These are phyloP conservation scores for Schwanniomyces sp. DNA, from an alignment of 805 yeast genomes.

Conservation along the genomic window DNA sequence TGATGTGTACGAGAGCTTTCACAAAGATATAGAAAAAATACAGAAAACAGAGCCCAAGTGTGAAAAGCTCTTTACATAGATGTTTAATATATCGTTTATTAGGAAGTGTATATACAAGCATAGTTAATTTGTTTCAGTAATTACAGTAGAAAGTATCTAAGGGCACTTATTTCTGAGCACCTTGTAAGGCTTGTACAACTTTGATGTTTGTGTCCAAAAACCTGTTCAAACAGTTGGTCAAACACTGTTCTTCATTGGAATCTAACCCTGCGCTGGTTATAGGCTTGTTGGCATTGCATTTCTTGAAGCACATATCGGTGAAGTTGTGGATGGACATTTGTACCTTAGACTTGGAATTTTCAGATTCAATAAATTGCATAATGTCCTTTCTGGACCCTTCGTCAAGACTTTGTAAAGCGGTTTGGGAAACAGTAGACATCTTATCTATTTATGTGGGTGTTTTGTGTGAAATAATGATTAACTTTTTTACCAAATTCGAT, in stretches of 20 bases:
- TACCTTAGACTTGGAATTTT: constrained; percentile 82
- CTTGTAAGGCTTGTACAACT: constrained; percentile 62
- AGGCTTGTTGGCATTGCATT: constrained; percentile 58
- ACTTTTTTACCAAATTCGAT: background rate
- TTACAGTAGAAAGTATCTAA: constrained; percentile 1
- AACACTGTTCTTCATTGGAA: constrained; percentile 65
- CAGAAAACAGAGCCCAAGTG: background rate
- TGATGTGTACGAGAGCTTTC: background rate
- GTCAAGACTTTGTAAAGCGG: constrained; percentile 47
- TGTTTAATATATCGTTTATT: background rate
- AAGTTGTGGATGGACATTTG: constrained; percentile 84
- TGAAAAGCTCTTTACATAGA: background rate
- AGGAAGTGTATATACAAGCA: constrained; percentile 1
- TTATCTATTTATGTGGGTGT: background rate
- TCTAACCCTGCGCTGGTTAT: constrained; percentile 51
- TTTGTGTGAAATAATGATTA: background rate
- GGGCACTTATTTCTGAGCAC: constrained; percentile 19
- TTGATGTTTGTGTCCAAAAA: constrained; percentile 85
- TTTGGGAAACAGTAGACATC: constrained; percentile 37
- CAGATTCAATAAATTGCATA: constrained; percentile 72
- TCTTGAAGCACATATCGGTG: constrained; percentile 88
- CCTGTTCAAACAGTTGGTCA: constrained; percentile 78
- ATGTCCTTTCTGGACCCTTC: constrained; percentile 74
- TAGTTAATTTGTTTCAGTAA: background rate
- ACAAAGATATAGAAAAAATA: constrained; percentile 1